Evolutionary conservation across 768 basidiomycete species (phyloP).

Genomic region (Crassisporium funariophilum): DNA sequence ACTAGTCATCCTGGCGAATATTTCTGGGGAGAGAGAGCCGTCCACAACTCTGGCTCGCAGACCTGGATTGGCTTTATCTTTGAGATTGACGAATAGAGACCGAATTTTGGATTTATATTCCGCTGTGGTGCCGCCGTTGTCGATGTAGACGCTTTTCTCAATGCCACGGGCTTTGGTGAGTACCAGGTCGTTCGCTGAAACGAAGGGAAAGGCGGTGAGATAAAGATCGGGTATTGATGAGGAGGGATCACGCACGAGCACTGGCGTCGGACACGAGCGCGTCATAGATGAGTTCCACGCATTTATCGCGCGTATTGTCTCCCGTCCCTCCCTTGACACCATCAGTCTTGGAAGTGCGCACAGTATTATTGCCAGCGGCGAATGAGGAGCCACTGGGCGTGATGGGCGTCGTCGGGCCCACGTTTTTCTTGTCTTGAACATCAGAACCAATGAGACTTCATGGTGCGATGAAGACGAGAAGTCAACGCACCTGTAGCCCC

Average conservation of each 20-base stretch:
- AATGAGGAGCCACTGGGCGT: slow-evolving; percentile 38
- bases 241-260: slow-evolving; percentile 66
- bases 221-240: background rate
- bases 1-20: slow-evolving; percentile 79
- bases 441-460: background rate
- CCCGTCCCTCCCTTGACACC: slow-evolving; percentile 61
- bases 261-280: slow-evolving; percentile 84
- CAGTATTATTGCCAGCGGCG: slow-evolving; percentile 32
- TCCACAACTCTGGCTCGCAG: slow-evolving; percentile 84
- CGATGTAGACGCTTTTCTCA: slow-evolving; percentile 64
- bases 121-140: slow-evolving; percentile 44
- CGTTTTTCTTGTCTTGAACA: slow-evolving; percentile 27
- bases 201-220: slow-evolving; percentile 1
- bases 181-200: slow-evolving; percentile 69
- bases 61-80: slow-evolving; percentile 91
- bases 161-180: slow-evolving; percentile 65
- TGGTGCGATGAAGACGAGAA: background rate
- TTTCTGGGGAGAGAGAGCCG: slow-evolving; percentile 71
- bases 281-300: slow-evolving; percentile 89
- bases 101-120: slow-evolving; percentile 82
- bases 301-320: slow-evolving; percentile 83
- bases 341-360: slow-evolving; percentile 71
- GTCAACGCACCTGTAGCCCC: slow-evolving; percentile 20
- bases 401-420: slow-evolving; percentile 36
- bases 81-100: slow-evolving; percentile 88